These are phyloP conservation scores for Bothriochloa decipiens DNA, from an alignment of 176 grass and related monocot species.

Conservation along the genomic window DNA sequence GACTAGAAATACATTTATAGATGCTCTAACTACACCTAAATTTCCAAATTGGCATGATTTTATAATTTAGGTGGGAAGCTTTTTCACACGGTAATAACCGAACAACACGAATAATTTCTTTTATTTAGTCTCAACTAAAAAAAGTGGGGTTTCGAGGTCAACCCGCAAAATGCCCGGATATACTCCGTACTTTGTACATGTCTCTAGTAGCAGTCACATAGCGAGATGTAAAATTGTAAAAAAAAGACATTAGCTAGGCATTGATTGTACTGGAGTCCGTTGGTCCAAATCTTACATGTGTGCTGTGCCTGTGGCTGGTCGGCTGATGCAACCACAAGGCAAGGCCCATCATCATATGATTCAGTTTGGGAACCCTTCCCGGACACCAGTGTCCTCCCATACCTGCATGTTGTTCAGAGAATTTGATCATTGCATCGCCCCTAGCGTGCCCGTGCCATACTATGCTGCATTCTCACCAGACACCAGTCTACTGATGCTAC, in stretches of 20 bases:
- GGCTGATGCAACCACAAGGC: neutral
- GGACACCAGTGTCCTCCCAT: neutral
- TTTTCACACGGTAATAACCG: no score
- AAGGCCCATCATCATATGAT: slow-evolving; percentile 16
- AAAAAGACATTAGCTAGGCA: neutral
- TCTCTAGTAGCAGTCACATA: neutral
- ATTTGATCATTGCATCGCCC: slow-evolving; percentile 21
- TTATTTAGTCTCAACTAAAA: no score
- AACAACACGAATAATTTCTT: no score
- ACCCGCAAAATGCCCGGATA: neutral
- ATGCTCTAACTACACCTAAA: no score
- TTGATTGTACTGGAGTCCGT: neutral
- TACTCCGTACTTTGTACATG: neutral
- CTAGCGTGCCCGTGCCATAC: slow-evolving; percentile 21
- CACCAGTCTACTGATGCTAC: neutral
- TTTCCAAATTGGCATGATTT: no score
- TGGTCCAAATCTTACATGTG: neutral
- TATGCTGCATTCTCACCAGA: neutral
- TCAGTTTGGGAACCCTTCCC: neutral
- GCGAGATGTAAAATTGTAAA: neutral
- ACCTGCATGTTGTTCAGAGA: neutral
- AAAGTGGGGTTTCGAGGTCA: no score
- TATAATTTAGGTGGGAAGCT: no score
- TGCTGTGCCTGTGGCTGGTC: neutral
- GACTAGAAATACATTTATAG: no score